Evolutionary conservation across 352 stramenopile genomes (phyloP).

Genomic region (Pythium scleroteichum): DNA sequence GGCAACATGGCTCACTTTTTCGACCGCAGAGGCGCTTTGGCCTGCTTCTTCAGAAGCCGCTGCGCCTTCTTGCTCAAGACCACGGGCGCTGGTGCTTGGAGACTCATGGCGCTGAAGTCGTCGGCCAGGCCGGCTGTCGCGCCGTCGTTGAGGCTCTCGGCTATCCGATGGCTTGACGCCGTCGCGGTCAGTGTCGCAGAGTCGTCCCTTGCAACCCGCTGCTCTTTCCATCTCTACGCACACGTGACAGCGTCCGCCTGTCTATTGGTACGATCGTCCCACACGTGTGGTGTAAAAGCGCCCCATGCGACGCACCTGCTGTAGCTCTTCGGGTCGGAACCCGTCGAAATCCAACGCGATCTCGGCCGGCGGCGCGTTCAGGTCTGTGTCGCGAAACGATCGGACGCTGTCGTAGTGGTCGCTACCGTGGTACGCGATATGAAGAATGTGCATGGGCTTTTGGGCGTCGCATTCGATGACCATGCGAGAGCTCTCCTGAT

Average conservation of each 20-base stretch:
- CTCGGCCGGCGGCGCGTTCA: conserved; percentile 37
- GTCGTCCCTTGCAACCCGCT: not conserved
- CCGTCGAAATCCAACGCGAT: conserved; percentile 64
- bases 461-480: conserved; percentile 73
- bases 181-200: not conserved
- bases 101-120: conserved; percentile 4
- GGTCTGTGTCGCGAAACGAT: conserved; percentile 38
- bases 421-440: conserved; percentile 69
- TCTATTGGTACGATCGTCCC: too few species aligned
- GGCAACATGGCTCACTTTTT: conserved; percentile 19
- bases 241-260: not conserved
- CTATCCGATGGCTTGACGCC: conserved; percentile 14
- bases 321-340: conserved; percentile 57
- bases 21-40: conserved; percentile 1
- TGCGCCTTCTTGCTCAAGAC: conserved; percentile 31
- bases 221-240: conserved; percentile 22
- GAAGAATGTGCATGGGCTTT: conserved; percentile 47
- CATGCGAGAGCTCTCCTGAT: conserved; percentile 65
- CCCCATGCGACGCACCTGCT: conserved; percentile 36
- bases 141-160: not conserved
- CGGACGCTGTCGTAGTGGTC: conserved; percentile 87
- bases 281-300: not conserved
- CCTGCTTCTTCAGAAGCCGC: conserved; percentile 28
- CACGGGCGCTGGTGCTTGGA: not conserved
- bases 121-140: not conserved